A percentile compares a stretch with the other conserved stretches of the same genome.
Conservation (phyloP, 2,329 filamentous ascomycete species). For the Achaetomium macrosporum region DNA sequence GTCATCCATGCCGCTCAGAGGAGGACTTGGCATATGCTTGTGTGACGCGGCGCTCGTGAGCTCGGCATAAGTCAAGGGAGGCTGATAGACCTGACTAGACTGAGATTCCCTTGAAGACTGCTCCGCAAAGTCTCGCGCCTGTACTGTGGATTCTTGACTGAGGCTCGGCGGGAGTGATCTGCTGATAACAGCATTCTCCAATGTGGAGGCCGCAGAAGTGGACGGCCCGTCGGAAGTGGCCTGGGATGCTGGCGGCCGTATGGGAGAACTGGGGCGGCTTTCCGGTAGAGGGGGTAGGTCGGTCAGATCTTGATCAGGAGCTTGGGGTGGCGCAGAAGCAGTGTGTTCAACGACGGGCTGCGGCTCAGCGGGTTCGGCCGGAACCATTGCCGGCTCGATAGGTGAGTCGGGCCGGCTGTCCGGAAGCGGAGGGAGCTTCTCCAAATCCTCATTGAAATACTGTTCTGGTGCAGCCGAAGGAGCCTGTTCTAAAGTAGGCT, state of each 20-base stretch:
- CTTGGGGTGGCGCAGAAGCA: neutral
- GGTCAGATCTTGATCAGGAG: neutral
- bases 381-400: neutral
- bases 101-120: neutral
- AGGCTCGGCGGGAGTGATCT: neutral
- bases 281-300: neutral
- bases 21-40: constrained; percentile 4
- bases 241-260: neutral
- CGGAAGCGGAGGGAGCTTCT: neutral
- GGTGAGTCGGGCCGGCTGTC: constrained; percentile 1
- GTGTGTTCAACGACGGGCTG: neutral
- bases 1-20: neutral
- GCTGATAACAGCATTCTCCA: neutral
- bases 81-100: neutral
- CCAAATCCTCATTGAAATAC: neutral
- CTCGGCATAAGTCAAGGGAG: constrained; percentile 14
- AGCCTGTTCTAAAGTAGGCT: neutral
- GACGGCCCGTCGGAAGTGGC: neutral
- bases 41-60: constrained; percentile 10
- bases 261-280: constrained; percentile 3
- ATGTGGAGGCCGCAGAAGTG: neutral
- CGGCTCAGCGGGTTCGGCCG: neutral
- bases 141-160: constrained; percentile 4
- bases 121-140: constrained; percentile 12
- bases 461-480: neutral